Base-by-base conservation (phyloP, 2,329 filamentous ascomycete species). In the Ceratocystis ficicola region DNA sequence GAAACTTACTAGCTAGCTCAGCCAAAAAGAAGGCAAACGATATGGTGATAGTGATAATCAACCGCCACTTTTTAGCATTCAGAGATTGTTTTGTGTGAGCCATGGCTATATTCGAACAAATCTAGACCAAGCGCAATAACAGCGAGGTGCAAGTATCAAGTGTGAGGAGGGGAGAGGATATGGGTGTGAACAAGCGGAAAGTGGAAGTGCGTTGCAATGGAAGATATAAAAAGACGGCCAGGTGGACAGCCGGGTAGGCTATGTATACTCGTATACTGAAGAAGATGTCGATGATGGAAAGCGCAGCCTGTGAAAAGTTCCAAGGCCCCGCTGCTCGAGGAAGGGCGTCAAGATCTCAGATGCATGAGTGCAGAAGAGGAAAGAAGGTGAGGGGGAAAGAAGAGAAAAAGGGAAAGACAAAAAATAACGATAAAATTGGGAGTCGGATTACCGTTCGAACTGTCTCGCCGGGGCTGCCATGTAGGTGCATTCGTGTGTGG, bases 11-110 rank as follows among this genome's bases (percentile, higher is more conserved):
- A 32, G 74, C 71, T 5, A 84, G 74, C 69, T 84, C 81, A 7
- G 77, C 77, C 17, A 81, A 65, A 67, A 83, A 83, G 68, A 83
- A 83, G 0, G 72, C 71, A 48, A 78, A 76, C 0, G 79, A 81
- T 50, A 83, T 80, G 66, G 68, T 73, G 61, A 83, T 81, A 0
- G 78, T 78, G 4, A 73, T 73, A 48, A 76, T 73, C 3, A 84
- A 73, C 67, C 78, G 79, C 65, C 78, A 76, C 71, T 78, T 81
- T 12, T 74, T 73, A 6, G 73, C 28, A n/a, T 59, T 59, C 28
- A 60, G 30, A 68, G 46, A 50, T 28, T 32, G 72, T 6, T 79
- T 69, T 28, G 70, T 73, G 65, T 75, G 69, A 3, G 67, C 72
- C 77, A 79, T 78, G 46, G 61, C 61, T 44, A 41, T 25, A 44